A percentile compares a stretch with the other conserved stretches of the same genome.
phyloP scores from a whole-genome alignment of 2,329 filamentous ascomycete genomes.

The Aspergillus versicolor region DNA sequence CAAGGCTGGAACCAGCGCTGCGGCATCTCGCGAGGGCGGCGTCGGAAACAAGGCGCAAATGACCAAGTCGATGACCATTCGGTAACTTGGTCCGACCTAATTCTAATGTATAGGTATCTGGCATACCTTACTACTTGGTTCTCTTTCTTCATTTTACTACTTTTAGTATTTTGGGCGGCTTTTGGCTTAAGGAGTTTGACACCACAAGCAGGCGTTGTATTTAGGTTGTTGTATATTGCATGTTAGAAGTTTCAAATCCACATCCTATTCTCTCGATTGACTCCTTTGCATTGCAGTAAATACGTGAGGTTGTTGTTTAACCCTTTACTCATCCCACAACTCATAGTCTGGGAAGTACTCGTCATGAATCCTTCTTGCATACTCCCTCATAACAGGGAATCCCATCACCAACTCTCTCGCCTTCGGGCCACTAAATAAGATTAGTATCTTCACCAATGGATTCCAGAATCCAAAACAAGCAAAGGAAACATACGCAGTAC shows the following conservation, averaged over 20 bases:
- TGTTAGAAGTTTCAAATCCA: not conserved
- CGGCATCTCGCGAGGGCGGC: slow-evolving; percentile 62
- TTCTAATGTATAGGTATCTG: slow-evolving; percentile 5
- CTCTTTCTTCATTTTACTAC: not conserved
- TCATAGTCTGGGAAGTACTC: slow-evolving; percentile 60
- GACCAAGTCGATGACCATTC: slow-evolving; percentile 93
- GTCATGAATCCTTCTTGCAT: slow-evolving; percentile 57
- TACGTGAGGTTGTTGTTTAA: too few species aligned
- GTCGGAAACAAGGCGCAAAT: slow-evolving; percentile 77
- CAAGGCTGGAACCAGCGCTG: slow-evolving; percentile 74
- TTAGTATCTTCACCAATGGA: slow-evolving; percentile 4
- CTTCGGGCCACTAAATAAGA: slow-evolving; percentile 45
- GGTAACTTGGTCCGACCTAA: slow-evolving; percentile 50
- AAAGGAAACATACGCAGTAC: slow-evolving; percentile 50
- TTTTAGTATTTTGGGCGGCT: not conserved
- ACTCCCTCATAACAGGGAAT: slow-evolving; percentile 54
- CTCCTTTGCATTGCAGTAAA: not conserved
- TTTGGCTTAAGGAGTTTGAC: slow-evolving; percentile 1
- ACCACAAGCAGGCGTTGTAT: slow-evolving; percentile 13
- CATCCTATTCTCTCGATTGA: not conserved
- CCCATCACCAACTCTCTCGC: slow-evolving; percentile 46
- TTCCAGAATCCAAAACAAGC: not conserved
- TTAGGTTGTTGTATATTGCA: slow-evolving; percentile 12
- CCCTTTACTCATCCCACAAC: slow-evolving; percentile 26
- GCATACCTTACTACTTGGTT: not conserved